A percentile compares a stretch with the other conserved stretches of the same genome.
phyloP scores from a whole-genome alignment of 2,329 filamentous ascomycete genomes.

The Allantophomopsis cytisporea region DNA sequence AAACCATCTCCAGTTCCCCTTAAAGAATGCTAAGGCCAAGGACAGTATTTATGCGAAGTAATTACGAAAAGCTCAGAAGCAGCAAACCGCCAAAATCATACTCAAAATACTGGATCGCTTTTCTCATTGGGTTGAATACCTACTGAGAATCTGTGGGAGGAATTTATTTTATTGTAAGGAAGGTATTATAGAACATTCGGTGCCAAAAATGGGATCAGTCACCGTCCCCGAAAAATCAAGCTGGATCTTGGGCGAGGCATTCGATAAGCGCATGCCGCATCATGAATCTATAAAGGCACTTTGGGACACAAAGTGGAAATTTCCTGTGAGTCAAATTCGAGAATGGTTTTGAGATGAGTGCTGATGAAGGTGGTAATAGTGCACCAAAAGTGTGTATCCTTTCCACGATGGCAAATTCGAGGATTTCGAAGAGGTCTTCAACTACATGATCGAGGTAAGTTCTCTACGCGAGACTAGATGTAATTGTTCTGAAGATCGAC shows the following conservation, averaged over 20 bases:
- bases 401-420: constrained; percentile 59
- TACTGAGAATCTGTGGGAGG: too few relatives aligned
- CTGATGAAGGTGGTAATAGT: constrained; percentile 19
- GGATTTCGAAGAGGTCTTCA: constrained; percentile 59
- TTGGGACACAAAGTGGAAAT: constrained; percentile 69
- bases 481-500: constrained; percentile 1
- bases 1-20: too few relatives aligned
- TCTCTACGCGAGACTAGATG: constrained; percentile 1
- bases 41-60: too few relatives aligned
- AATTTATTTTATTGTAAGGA: too few relatives aligned
- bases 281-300: constrained; percentile 45
- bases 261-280: constrained; percentile 20
- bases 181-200: too few relatives aligned
- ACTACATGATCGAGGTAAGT: constrained; percentile 41
- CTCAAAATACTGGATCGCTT: too few relatives aligned
- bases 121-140: too few relatives aligned
- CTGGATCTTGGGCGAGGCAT: neutral
- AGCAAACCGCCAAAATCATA: too few relatives aligned
- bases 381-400: constrained; percentile 50
- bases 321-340: constrained; percentile 32
- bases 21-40: too few relatives aligned
- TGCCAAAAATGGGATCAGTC: neutral
- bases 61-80: too few relatives aligned
- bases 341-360: neutral
- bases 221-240: neutral